These are phyloP conservation scores for Diaporthe amygdali DNA, from an alignment of 2,329 filamentous ascomycete genomes.

Conservation along the genomic window DNA sequence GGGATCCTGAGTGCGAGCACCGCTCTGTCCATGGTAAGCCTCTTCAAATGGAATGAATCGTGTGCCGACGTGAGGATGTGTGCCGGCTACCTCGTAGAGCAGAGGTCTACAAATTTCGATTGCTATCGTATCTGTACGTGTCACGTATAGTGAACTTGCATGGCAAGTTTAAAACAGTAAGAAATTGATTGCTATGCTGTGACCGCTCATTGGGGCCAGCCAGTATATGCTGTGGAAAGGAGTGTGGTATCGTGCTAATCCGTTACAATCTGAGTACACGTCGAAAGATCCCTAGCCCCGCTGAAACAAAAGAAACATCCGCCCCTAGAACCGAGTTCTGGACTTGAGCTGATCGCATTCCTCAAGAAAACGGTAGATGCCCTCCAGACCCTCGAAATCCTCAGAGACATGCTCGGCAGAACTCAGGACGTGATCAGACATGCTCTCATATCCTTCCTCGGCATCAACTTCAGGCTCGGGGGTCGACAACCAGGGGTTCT, in stretches of 20 bases:
- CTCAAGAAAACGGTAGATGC: conserved; percentile 63
- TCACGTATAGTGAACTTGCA: background rate
- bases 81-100: background rate
- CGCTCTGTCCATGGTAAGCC: background rate
- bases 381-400: conserved; percentile 61
- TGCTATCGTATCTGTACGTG: background rate
- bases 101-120: background rate
- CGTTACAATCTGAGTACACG: background rate
- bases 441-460: conserved; percentile 54
- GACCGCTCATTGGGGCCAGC: conserved; percentile 1
- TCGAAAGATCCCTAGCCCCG: background rate
- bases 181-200: conserved; percentile 16
- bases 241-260: conserved; percentile 23
- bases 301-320: conserved; percentile 3
- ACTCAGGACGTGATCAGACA: conserved; percentile 51
- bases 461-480: conserved; percentile 35
- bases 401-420: conserved; percentile 50
- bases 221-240: conserved; percentile 13
- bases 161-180: background rate
- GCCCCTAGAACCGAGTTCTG: conserved; percentile 10
- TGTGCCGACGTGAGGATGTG: background rate
- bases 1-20: too few species aligned
- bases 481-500: conserved; percentile 53
- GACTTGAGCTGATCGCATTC: conserved; percentile 54
- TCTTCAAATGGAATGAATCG: too few species aligned